Evolutionary conservation across 2,329 filamentous ascomycete species (phyloP), one percentile per base, ranked within the genome.

Genomic region (Talaromyces sp.): DNA sequence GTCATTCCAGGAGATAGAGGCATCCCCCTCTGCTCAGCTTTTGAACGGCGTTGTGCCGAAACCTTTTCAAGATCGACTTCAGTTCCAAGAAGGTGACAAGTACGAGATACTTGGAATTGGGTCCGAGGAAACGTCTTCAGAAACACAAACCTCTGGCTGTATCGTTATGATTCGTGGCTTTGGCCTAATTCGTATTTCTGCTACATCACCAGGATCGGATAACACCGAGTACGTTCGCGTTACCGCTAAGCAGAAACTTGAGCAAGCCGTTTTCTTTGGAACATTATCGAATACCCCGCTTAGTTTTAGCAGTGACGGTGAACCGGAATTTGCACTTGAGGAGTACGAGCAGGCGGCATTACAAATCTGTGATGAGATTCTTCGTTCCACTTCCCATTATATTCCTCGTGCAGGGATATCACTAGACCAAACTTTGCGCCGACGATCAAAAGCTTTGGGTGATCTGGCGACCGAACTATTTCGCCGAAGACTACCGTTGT

Each of bases 231-330:
- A 75, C 54, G 79, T 80, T 50, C 80, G 80, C 69, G 86, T 96
- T 16, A 93, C 91, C 1, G 90, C 92, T 7, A 95, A 92, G 78
- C 91, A 88, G 78, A 97, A 95, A 78, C 84, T 99, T 47, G 92
- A 97, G 73, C 93, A 99, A 79, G 93, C 93, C 2, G 90, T 98
- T 1, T 98, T 97, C 78, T 98, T 92, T 74, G 93, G 93, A 1
- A 87, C 87, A 57, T 88, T 91, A 73, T 85, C 89, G 67, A 88
- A 91, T 72, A 98, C 93, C 71, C 90, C 94, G n/a, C 80, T 99
- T n/a, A 88, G 93, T 67, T 92, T 99, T 71, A 86, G 89, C 50
- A 85, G 88, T 50, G 86, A 87, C 68, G 83, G 86, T 45, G 87
- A 88, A 63, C 81, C 89, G 56, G 83, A 85, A 3, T 96, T 95